phyloP scores from a whole-genome alignment of 805 yeast genomes.

The Kuraishia borneana region DNA sequence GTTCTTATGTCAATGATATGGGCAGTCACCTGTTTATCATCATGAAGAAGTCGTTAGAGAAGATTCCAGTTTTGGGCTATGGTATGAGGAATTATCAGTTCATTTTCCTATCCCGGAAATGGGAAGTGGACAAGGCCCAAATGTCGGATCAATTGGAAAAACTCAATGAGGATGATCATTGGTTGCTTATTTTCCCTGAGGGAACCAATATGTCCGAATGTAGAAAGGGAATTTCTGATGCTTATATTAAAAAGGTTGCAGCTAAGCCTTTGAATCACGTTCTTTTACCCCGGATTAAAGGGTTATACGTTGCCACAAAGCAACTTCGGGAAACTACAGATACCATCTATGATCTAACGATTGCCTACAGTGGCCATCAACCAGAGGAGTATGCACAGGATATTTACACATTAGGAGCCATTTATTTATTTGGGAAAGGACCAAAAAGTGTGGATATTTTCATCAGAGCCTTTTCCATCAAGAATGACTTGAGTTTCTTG shows the following conservation, averaged over 20 bases:
- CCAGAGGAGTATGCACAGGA: constrained; percentile 67
- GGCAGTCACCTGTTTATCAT: constrained; percentile 61
- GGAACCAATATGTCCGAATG: constrained; percentile 77
- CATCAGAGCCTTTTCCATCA: constrained; percentile 44
- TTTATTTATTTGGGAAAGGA: constrained; percentile 59
- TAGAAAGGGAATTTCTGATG: constrained; percentile 47
- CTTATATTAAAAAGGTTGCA: constrained; percentile 42
- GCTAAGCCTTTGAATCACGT: constrained; percentile 46
- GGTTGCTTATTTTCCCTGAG: constrained; percentile 80
- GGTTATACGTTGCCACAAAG: constrained; percentile 56
- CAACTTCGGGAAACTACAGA: constrained; percentile 41
- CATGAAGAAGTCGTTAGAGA: constrained; percentile 61
- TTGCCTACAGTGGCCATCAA: constrained; percentile 67
- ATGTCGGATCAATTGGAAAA: constrained; percentile 44
- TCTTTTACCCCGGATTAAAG: constrained; percentile 75
- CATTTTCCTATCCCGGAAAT: constrained; percentile 72
- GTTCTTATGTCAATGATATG: constrained; percentile 55
- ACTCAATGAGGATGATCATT: constrained; percentile 35
- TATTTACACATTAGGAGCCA: constrained; percentile 49
- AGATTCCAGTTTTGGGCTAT: constrained; percentile 67
- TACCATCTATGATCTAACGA: constrained; percentile 69
- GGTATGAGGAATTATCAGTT: constrained; percentile 79
- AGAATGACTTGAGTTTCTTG: constrained; percentile 29
- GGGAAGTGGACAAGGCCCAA: constrained; percentile 63
- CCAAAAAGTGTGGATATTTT: constrained; percentile 60